Evolutionary conservation across 257 asterid species (phyloP).

Genomic region (Solanum paucissectum): DNA sequence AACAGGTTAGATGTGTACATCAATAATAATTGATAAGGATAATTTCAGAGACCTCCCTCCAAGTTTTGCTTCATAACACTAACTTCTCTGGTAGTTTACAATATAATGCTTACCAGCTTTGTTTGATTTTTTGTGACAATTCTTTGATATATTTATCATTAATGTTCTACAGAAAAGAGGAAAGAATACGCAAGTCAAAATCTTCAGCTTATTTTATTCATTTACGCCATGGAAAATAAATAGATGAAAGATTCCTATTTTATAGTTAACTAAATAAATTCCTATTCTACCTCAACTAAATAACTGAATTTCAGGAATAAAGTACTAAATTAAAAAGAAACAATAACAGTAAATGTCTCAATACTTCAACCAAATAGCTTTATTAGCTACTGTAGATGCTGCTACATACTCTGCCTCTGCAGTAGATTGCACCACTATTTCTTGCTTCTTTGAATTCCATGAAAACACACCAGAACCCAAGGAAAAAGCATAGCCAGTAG

Average conservation of each 20-base stretch:
- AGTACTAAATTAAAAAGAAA: not conserved
- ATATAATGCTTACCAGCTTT: not conserved
- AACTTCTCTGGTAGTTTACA: not conserved
- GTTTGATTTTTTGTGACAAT: not conserved
- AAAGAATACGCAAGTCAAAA: not conserved
- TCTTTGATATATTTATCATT: not conserved
- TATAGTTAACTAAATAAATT: not conserved
- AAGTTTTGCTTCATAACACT: not conserved
- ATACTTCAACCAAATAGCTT: not conserved
- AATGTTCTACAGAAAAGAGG: not conserved
- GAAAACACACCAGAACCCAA: not conserved
- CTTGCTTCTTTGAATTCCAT: not conserved
- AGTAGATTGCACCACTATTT: not conserved
- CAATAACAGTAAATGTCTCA: not conserved
- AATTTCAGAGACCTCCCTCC: not conserved
- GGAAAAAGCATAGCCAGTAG: not conserved
- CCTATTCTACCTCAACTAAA: not conserved
- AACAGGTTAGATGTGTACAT: not conserved
- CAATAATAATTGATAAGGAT: not conserved
- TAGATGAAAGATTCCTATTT: not conserved
- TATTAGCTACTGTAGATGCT: not conserved
- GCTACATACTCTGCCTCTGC: not conserved
- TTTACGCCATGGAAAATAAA: not conserved
- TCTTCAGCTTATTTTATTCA: not conserved
- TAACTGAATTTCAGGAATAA: not conserved